Base-by-base conservation (phyloP, 2,329 filamentous ascomycete species). In the Stromatinia cepivora region DNA sequence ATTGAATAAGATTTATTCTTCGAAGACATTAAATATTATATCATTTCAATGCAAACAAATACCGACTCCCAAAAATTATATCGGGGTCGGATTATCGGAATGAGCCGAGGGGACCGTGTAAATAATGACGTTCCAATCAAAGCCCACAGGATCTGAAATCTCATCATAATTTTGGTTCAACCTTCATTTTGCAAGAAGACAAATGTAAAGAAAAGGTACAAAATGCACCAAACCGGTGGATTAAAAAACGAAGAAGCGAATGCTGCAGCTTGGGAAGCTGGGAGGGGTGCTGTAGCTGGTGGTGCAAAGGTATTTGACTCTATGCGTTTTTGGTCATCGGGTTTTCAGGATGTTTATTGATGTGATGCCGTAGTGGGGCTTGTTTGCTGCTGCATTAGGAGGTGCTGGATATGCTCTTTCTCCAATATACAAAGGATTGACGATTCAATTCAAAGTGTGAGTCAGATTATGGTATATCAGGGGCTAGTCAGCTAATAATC, bases 361-460 rank as follows among this genome's bases (percentile, higher is more conserved):
- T 71, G 48, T 66, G 22, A 52, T 64, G 34, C 31, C 36, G 17
- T 73, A 87, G 85, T 94, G 90, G 90, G 92, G 91, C 68, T 80
- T 85, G n/a, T 87, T 84, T 69, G 85, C 87, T 22, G 89, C 85
- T 0, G 77, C 90, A 34, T 81, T 92, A 10, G 89, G 86, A 28
- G 88, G 82, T 31, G 76, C 87, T 8, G 91, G 87, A 25, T 90
- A 88, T 72, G 81, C 82, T 31, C 84, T 88, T 75, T 92, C 88
- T 66, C 92, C 92, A 0, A 76, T 94, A 28, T 94, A 94, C 77
- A 85, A 90, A 31, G 86, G 88, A 1, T 81, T 91, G 71, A 93
- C 90, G 1, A 82, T 92, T 63, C 90, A 92, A 77, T 92, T 92
- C 80, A 92, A 92, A 81, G 88, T 91, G 90, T 92, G 84, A 76